Base-by-base conservation (phyloP, 148 eudicot genomes). In the Camellia lanceoleosa region DNA sequence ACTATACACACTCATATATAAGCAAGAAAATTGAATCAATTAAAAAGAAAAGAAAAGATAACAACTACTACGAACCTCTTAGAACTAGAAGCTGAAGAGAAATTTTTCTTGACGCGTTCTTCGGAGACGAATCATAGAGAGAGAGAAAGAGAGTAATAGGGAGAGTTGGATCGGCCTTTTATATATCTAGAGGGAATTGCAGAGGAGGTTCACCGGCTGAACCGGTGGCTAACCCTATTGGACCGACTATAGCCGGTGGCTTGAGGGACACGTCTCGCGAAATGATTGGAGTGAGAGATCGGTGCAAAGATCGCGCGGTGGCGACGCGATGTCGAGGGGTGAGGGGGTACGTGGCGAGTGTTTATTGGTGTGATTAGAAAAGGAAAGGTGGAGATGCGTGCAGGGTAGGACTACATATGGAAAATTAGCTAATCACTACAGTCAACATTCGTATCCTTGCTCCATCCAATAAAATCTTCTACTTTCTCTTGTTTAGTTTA, bases 181-280 rank as follows among this genome's bases (percentile, higher is more conserved):
- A 84, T 89, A 84, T 84, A 86, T 77, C 80, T 79, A 85, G 85
- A 88, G 78, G 82, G 78, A 84, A 71, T 60, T 44, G 80, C 51
- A 79, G 68, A 73, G 15, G 6, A 42, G n/a, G 66, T 75, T 83
- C 55, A 89, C 92, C 82, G 91, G 88, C 69, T 82, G 73, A 18
- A 80, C 86, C 88, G 85, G 97, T 91, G 7, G 56, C 63, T 41
- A n/a, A 15, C 56, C 66, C 42, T 61, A 41, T 5, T 8, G 0
- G 16, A 89, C 92, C 56, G 89, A 76, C 51, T 80, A 71, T 70
- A 83, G 59, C 74, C 84, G 87, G 94, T 87, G 42, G 19, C 12
- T 0, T 3, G 3, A 0, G 9, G 16, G 75, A 80, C 91, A 79
- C 91, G 90, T 87, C 88, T 83, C 71, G 19, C 1, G 2, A 38